phyloP scores from a whole-genome alignment of 805 yeast species.

The Nakazawaea anatomiae region DNA sequence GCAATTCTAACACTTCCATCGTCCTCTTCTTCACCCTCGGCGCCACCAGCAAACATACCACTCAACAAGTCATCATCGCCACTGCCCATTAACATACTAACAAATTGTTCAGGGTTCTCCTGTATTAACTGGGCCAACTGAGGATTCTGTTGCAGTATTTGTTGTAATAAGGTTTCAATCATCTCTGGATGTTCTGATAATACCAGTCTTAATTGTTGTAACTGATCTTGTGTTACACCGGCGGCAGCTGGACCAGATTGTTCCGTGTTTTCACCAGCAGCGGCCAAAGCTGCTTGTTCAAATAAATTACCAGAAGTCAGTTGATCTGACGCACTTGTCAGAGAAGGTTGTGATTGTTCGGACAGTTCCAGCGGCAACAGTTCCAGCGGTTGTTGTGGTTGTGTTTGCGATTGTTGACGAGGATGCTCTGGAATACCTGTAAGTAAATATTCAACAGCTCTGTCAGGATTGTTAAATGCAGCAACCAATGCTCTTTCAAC shows the following conservation, averaged over 20 bases:
- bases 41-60: slow-evolving; percentile 33
- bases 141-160: slow-evolving; percentile 76
- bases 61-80: slow-evolving; percentile 41
- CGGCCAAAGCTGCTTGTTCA: slow-evolving; percentile 44
- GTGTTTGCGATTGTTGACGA: slow-evolving; percentile 27
- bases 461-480: slow-evolving; percentile 94
- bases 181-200: slow-evolving; percentile 84
- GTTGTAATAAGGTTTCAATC: slow-evolving; percentile 77
- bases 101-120: slow-evolving; percentile 84
- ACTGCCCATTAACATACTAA: slow-evolving; percentile 63
- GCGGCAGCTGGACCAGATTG: slow-evolving; percentile 15
- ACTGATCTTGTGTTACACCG: slow-evolving; percentile 28
- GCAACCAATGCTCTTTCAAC: slow-evolving; percentile 90
- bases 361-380: slow-evolving; percentile 6
- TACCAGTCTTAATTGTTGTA: slow-evolving; percentile 65
- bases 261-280: slow-evolving; percentile 18
- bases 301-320: slow-evolving; percentile 38
- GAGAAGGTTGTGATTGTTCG: slow-evolving; percentile 11
- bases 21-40: slow-evolving; percentile 32
- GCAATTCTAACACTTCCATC: slow-evolving; percentile 45
- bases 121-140: slow-evolving; percentile 76
- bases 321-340: slow-evolving; percentile 16
- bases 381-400: slow-evolving; percentile 15
- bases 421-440: slow-evolving; percentile 78
- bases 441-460: slow-evolving; percentile 92